Evolutionary conservation across 2,329 filamentous ascomycete genomes (phyloP), one percentile per base, ranked within the genome.

Genomic region (Beauveria sp.): DNA sequence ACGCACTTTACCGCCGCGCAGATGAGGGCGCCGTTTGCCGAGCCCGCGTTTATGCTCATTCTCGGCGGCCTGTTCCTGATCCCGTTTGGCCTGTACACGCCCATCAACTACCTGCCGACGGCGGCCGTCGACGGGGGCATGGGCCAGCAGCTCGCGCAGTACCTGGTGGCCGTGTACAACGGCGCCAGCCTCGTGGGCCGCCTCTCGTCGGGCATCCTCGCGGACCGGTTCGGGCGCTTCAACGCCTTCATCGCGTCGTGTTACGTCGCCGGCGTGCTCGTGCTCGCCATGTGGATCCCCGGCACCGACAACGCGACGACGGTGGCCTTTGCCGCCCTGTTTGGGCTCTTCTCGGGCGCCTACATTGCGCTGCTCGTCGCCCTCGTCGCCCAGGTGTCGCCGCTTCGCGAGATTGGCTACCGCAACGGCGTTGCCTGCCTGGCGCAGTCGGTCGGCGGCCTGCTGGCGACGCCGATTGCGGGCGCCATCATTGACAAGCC

Each of bases 381-480:
- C 7, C 64, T 71, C 18, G 61, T 69, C 9, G 70, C 70, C 1
- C 79, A 84, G 62, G 81, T 86, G 58, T 80, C 78, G 0, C 79
- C 81, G 56, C 74, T 83, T 47, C 72, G 76, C 3, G 76, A 83
- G 65, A 78, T 86, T 12, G 84, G 84, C 1, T 75, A 81, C 2
- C 74, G 83, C 8, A 81, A 78, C 7, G 84, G 84, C 26, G 51
- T 67, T n/a, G 58, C 63, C 6, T 63, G 60, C 12, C 51, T 66
- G 22, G 45, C 64, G 24, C 56, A 62, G 34, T 61, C 67, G 14
- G 26, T 68, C 8, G 67, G 65, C 9, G 64, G 62, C 26, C 59
- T 68, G 38, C 40, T 63, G 1, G 62, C 65, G 9, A 63, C 63
- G 14, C 66, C 67, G 8, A 67, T 68, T 54, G 65, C 64, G 3